phyloP scores from a whole-genome alignment of 2,329 filamentous ascomycete species.

The Fusarium tjaetaba region DNA sequence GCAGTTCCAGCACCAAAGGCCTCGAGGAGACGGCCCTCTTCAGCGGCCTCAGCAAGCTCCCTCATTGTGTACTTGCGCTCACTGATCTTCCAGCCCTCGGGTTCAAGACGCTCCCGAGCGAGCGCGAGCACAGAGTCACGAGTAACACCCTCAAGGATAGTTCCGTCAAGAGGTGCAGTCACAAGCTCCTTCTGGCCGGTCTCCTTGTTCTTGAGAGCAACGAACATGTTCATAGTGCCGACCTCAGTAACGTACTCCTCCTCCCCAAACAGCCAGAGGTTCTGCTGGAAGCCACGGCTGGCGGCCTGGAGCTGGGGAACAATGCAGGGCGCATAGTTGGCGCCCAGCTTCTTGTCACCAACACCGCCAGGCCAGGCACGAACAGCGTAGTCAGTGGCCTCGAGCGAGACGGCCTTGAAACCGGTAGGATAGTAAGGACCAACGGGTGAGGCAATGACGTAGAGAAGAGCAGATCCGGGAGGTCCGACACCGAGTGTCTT shows the following conservation, averaged over 20 bases:
- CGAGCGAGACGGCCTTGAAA: slow-evolving; percentile 95
- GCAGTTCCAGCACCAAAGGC: slow-evolving; percentile 95
- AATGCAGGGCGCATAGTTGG: slow-evolving; percentile 99
- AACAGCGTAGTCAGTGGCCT: slow-evolving; percentile 96
- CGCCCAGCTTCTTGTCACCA: slow-evolving; percentile 97
- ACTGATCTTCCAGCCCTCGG: slow-evolving; percentile 86
- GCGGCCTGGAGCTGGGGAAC: slow-evolving; percentile 94
- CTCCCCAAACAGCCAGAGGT: slow-evolving; percentile 96
- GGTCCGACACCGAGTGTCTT: slow-evolving; percentile 90
- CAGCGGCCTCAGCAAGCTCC: slow-evolving; percentile 81
- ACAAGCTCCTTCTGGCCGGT: slow-evolving; percentile 91
- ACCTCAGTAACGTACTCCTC: slow-evolving; percentile 98
- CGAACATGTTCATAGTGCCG: slow-evolving; percentile 98
- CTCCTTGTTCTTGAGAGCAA: slow-evolving; percentile 83
- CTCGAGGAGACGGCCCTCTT: slow-evolving; percentile 88
- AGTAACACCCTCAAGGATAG: slow-evolving; percentile 94
- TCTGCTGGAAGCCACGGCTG: slow-evolving; percentile 94
- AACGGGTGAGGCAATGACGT: slow-evolving; percentile 94
- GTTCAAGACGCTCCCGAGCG: slow-evolving; percentile 82
- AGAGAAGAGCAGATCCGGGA: slow-evolving; percentile 92
- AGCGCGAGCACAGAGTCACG: slow-evolving; percentile 90
- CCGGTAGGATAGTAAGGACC: slow-evolving; percentile 98
- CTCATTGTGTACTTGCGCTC: slow-evolving; percentile 95
- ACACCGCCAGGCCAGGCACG: slow-evolving; percentile 98
- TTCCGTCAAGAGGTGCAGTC: slow-evolving; percentile 96